Conservation (phyloP, 345 rosid genomes). For the Eucalyptus regnans region DNA sequence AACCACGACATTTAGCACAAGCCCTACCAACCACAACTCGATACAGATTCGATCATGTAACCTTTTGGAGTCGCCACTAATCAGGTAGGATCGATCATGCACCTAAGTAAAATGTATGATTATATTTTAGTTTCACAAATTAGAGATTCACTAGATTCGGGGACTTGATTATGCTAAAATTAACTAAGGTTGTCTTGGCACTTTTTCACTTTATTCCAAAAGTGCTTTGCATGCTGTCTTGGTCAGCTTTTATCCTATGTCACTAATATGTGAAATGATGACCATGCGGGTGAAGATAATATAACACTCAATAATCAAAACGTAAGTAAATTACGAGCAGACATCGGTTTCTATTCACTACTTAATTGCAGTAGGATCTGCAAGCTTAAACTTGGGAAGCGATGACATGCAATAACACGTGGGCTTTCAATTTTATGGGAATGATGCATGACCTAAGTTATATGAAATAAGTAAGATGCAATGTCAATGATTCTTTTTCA, state of each 20-base stretch:
- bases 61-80: rapidly evolving
- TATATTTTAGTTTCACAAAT: rapidly evolving
- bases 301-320: no score
- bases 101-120: neutral
- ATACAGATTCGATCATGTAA: no score
- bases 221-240: neutral
- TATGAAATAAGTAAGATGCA: neutral
- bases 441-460: neutral
- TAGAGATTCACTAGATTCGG: rapidly evolving
- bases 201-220: neutral
- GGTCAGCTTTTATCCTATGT: neutral
- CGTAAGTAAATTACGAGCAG: neutral
- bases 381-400: neutral
- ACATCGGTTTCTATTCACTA: neutral
- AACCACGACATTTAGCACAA: no score
- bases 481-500: neutral
- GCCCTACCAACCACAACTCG: no score
- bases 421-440: neutral
- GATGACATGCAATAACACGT: neutral
- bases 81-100: rapidly evolving
- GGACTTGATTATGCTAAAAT: neutral
- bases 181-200: no score
- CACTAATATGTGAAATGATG: neutral
- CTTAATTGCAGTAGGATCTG: neutral
- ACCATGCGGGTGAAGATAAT: neutral